A percentile compares a stretch with the other conserved stretches of the same genome.
phyloP scores from a whole-genome alignment of 75 land plant genomes.

The Adiantum capillusveneris region DNA sequence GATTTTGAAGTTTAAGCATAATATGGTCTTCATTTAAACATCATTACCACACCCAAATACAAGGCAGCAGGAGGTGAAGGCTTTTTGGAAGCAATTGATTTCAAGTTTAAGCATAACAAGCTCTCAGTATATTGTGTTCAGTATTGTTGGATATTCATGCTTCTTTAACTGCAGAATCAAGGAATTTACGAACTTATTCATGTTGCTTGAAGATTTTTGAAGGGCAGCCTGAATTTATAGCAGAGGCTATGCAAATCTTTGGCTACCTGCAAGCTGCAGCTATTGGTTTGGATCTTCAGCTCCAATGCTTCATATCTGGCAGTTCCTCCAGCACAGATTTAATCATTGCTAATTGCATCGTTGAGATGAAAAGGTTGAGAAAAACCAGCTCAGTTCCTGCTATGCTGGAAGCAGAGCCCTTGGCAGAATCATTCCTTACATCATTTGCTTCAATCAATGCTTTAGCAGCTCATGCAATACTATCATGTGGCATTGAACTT shows the following conservation, averaged over 20 bases:
- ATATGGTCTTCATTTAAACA: too few species aligned
- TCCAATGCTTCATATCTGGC: conserved; percentile 64
- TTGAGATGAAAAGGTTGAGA: conserved; percentile 11
- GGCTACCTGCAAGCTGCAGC: conserved; percentile 75
- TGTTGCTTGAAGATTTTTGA: conserved; percentile 68
- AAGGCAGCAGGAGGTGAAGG: too few species aligned
- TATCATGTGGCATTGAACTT: conserved; percentile 41
- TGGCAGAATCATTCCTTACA: conserved; percentile 73
- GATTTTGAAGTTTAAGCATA: too few species aligned
- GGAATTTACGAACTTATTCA: neutral
- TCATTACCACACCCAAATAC: too few species aligned
- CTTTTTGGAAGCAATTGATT: too few species aligned
- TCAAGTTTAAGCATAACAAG: too few species aligned
- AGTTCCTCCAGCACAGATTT: conserved; percentile 51
- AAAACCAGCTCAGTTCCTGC: conserved; percentile 28
- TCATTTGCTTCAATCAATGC: conserved; percentile 87
- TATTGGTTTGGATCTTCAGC: conserved; percentile 54
- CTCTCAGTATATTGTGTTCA: too few species aligned
- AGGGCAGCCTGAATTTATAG: conserved; percentile 50
- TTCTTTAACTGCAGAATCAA: neutral
- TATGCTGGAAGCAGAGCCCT: conserved; percentile 66
- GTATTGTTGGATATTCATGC: neutral
- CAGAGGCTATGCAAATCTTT: conserved; percentile 48
- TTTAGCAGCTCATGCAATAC: conserved; percentile 78
- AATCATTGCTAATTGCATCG: conserved; percentile 54